Evolutionary conservation across 768 basidiomycete genomes (phyloP).

Genomic region (Nidularia sp.): DNA sequence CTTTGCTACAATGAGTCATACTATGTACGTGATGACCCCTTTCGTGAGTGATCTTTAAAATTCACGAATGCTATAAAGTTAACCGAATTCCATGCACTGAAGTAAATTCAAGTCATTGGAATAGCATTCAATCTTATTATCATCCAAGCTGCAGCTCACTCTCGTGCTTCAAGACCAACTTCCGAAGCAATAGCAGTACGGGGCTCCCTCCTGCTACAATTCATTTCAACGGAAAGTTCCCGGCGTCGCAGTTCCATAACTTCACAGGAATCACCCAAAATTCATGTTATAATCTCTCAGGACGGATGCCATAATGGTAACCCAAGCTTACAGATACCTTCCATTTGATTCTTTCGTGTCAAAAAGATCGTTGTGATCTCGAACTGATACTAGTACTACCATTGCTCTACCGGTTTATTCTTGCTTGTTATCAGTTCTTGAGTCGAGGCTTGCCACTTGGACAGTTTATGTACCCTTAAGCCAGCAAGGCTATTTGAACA

Average conservation of each 20-base stretch:
- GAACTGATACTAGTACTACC: no score
- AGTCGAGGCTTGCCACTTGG: no score
- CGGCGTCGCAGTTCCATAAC: neutral
- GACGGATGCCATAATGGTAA: neutral
- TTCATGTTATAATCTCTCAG: neutral
- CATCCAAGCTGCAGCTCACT: constrained; percentile 10
- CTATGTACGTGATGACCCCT: constrained; percentile 14
- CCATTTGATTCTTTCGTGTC: no score
- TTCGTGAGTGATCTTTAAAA: constrained; percentile 8
- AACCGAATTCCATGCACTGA: neutral
- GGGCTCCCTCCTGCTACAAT: neutral
- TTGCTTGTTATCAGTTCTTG: no score
- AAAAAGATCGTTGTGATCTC: no score
- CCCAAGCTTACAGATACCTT: neutral
- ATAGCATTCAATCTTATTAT: constrained; percentile 25
- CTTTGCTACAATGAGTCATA: constrained; percentile 14
- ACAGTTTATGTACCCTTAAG: no score
- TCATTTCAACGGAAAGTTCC: neutral
- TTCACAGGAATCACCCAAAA: neutral
- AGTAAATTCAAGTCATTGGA: constrained; percentile 16
- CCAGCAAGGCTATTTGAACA: no score
- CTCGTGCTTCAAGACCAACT: neutral
- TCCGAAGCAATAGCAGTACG: neutral
- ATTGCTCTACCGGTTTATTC: no score
- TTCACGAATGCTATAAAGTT: neutral